Percentiles rank a stretch among this genome's conserved stretches.
phyloP scores from a whole-genome alignment of 345 rosid species.

The Moricandia arvensis region DNA sequence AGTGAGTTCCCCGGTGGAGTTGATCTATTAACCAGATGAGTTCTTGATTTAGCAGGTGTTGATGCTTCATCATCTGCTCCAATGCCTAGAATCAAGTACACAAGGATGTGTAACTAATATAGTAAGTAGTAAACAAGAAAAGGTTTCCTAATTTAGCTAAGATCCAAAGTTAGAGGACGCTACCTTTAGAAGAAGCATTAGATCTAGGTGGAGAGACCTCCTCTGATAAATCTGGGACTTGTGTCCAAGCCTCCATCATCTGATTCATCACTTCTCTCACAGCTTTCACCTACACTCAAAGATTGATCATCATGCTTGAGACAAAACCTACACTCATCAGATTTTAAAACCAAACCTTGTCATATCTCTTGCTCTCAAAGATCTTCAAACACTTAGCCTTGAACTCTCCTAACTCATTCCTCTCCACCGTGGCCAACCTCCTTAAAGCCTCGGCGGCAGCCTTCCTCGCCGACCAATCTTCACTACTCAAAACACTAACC shows the following conservation, averaged over 20 bases:
- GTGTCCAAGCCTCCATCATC: slow-evolving; percentile 90
- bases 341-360: slow-evolving; percentile 52
- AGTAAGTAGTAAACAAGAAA: slow-evolving; percentile 3
- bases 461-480: slow-evolving; percentile 91
- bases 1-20: slow-evolving; percentile 55
- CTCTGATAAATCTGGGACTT: slow-evolving; percentile 79
- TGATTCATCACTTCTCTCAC: slow-evolving; percentile 85
- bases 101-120: background rate
- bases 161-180: slow-evolving; percentile 1
- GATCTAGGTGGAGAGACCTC: slow-evolving; percentile 67
- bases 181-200: slow-evolving; percentile 69
- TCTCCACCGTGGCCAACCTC: slow-evolving; percentile 71
- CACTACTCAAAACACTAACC: slow-evolving; percentile 56
- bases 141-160: slow-evolving; percentile 24
- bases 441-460: slow-evolving; percentile 81
- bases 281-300: slow-evolving; percentile 63
- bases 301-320: background rate
- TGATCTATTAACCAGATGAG: slow-evolving; percentile 21
- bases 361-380: slow-evolving; percentile 71
- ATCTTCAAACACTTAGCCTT: slow-evolving; percentile 63
- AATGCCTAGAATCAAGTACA: background rate
- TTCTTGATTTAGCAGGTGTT: slow-evolving; percentile 39
- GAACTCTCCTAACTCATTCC: slow-evolving; percentile 61
- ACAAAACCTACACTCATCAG: background rate
- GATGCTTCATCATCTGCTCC: slow-evolving; percentile 33